A percentile compares a stretch with the other conserved stretches of the same genome.
Conservation (phyloP, 805 yeast species). For the Zygoascus bituminiphila region DNA sequence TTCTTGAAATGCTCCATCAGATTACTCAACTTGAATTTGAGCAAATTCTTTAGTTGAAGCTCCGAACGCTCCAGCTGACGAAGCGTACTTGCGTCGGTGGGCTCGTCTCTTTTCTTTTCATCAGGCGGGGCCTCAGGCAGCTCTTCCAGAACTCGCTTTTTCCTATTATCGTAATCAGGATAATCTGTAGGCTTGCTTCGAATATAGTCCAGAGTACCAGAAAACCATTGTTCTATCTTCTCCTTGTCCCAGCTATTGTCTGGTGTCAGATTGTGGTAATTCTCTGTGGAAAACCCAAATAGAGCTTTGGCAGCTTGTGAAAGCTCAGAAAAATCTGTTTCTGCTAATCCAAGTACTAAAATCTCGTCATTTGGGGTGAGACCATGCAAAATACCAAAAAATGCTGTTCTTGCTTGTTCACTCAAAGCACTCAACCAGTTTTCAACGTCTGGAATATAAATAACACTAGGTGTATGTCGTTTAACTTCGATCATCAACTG, state of each 20-base stretch:
- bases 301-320: conserved; percentile 41
- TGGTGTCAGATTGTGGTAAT: conserved; percentile 36
- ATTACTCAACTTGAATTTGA: conserved; percentile 79
- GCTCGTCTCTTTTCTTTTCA: conserved; percentile 1
- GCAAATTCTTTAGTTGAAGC: conserved; percentile 70
- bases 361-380: conserved; percentile 66
- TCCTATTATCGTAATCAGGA: conserved; percentile 48
- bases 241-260: conserved; percentile 35
- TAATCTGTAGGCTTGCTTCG: conserved; percentile 63
- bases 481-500: conserved; percentile 82
- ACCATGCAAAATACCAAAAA: conserved; percentile 59
- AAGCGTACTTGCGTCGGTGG: conserved; percentile 29
- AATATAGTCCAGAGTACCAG: conserved; percentile 44
- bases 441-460: conserved; percentile 76
- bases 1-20: conserved; percentile 83
- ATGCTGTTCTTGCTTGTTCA: conserved; percentile 60
- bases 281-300: conserved; percentile 50
- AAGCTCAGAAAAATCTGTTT: conserved; percentile 33
- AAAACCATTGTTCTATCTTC: conserved; percentile 50
- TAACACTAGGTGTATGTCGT: conserved; percentile 79
- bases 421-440: conserved; percentile 65
- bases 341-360: conserved; percentile 67
- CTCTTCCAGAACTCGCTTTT: conserved; percentile 30
- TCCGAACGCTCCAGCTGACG: conserved; percentile 53
- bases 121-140: conserved; percentile 33